These are phyloP conservation scores for Ceratobasidium theobromae DNA, from an alignment of 1,284 basidiomycete species.

Conservation along the genomic window DNA sequence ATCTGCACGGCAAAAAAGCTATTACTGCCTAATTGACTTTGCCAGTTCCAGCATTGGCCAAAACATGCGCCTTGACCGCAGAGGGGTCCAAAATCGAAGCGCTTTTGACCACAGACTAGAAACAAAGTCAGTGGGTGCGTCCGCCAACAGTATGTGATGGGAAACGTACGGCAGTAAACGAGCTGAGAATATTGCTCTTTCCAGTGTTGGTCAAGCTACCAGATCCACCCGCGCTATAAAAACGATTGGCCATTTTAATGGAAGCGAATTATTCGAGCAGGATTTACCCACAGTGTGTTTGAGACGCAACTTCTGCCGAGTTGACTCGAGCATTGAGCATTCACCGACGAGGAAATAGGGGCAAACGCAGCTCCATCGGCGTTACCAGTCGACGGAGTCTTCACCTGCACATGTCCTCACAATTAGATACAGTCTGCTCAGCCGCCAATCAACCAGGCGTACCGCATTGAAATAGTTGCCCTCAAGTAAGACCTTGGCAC, in stretches of 20 bases:
- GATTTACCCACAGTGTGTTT: neutral
- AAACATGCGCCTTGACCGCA: neutral
- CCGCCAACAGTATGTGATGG: neutral
- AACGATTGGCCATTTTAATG: no score
- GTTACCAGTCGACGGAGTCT: neutral
- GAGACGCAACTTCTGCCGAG: neutral
- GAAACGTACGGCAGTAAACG: neutral
- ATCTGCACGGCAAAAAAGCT: no score
- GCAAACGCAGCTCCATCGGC: neutral
- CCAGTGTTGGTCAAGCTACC: neutral
- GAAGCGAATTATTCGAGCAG: neutral
- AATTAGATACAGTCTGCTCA: neutral
- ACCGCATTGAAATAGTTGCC: slow-evolving; percentile 30
- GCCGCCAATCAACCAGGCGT: neutral
- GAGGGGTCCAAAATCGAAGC: slow-evolving; percentile 25
- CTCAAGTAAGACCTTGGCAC: slow-evolving; percentile 2
- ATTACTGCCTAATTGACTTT: slow-evolving; percentile 36
- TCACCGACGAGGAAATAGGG: neutral
- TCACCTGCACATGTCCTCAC: neutral
- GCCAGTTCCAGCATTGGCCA: slow-evolving; percentile 21
- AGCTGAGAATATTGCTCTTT: neutral
- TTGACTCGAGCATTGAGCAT: neutral
- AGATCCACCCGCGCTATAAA: neutral
- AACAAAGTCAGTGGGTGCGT: slow-evolving; percentile 39
- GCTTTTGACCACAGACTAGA: slow-evolving; percentile 5